Conservation (phyloP, 139 green algal genomes). For the Astrephomene gubernaculifera region DNA sequence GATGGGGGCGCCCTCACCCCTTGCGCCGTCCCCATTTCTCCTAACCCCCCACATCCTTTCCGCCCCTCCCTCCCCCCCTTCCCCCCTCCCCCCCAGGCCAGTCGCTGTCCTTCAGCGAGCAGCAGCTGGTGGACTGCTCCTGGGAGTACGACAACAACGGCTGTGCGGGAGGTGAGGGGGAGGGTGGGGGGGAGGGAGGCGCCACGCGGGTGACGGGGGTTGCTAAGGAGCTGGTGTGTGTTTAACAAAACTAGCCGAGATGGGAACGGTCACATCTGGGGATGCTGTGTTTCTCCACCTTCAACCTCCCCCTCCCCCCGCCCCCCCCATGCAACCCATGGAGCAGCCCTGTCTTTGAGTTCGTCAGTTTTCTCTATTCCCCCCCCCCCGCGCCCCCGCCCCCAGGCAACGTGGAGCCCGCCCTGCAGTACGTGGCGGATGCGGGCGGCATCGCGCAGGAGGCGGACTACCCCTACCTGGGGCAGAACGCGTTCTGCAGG, state of each 20-base stretch:
- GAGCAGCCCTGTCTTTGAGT: no score
- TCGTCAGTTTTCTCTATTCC: no score
- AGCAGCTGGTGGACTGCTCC: constrained; percentile 79
- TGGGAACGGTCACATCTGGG: no score
- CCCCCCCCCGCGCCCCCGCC: background rate
- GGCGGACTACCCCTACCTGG: constrained; percentile 69
- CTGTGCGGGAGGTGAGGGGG: constrained; percentile 34
- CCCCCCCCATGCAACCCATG: no score
- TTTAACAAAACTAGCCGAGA: no score
- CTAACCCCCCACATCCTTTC: no score
- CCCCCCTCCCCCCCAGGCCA: constrained; percentile 8
- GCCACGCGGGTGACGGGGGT: background rate
- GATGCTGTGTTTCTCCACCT: no score
- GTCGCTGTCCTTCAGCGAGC: constrained; percentile 64
- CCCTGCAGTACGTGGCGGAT: constrained; percentile 53
- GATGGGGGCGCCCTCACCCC: background rate
- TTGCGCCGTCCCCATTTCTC: background rate
- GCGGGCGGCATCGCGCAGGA: constrained; percentile 51
- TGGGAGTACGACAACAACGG: constrained; percentile 68
- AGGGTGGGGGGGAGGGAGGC: background rate
- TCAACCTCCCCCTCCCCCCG: no score
- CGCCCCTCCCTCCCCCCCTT: background rate
- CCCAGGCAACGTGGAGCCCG: constrained; percentile 47
- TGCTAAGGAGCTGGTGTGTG: background rate
- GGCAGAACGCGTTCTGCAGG: constrained; percentile 60